phyloP scores from a whole-genome alignment of 2,329 filamentous ascomycete genomes.

The Colletotrichum spaethianum region DNA sequence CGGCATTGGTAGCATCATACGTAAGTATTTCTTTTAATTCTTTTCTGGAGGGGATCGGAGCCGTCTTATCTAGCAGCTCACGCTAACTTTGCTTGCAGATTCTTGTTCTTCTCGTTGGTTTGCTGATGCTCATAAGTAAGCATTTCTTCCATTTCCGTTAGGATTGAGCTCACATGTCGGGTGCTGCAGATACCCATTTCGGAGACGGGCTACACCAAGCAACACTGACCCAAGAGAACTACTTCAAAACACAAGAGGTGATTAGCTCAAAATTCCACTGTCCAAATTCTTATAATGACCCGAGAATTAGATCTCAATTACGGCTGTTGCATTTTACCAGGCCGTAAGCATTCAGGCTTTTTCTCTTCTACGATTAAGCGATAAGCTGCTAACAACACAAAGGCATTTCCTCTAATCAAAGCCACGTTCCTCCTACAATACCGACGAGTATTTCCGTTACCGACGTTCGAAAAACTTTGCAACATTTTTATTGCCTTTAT shows the following conservation, averaged over 20 bases:
- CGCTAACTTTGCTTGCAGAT: not conserved
- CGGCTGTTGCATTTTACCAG: conserved; percentile 16
- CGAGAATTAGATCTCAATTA: not conserved
- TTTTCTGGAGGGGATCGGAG: fast-evolving
- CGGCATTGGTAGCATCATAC: conserved; percentile 13
- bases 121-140: conserved; percentile 34
- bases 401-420: conserved; percentile 46
- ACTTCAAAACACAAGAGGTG: conserved; percentile 25
- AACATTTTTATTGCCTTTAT: conserved; percentile 47
- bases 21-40: not conserved
- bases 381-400: not conserved
- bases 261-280: too few relatives aligned
- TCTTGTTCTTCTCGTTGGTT: conserved; percentile 2
- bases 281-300: not conserved
- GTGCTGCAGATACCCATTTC: conserved; percentile 15
- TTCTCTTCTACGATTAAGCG: not conserved
- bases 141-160: too few relatives aligned
- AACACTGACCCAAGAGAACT: conserved; percentile 8
- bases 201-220: conserved; percentile 22
- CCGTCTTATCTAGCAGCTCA: not conserved
- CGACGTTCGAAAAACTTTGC: conserved; percentile 44
- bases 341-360: conserved; percentile 1
- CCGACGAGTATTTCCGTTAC: conserved; percentile 52
- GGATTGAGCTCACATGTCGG: not conserved
- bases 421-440: conserved; percentile 55